phyloP scores from a whole-genome alignment of 345 rosid genomes.

The Syzygium aromaticum region DNA sequence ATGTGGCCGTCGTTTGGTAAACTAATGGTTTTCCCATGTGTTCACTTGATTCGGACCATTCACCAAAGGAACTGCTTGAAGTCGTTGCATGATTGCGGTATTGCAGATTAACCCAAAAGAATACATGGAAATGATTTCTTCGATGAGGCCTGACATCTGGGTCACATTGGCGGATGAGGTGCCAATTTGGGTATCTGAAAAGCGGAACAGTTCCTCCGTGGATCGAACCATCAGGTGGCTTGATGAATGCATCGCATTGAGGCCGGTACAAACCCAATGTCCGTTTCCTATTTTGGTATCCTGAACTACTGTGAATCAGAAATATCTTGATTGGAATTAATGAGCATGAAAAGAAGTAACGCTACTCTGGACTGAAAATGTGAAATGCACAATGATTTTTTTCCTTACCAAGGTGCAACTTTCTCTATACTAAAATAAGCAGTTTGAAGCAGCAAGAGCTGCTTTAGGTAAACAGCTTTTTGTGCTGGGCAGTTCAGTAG shows the following conservation, averaged over 20 bases:
- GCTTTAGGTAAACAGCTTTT: neutral
- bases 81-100: neutral
- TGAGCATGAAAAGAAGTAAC: neutral
- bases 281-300: no score
- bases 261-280: slow-evolving; percentile 23
- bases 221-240: slow-evolving; percentile 73
- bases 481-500: neutral
- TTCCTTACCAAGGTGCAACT: neutral
- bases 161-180: slow-evolving; percentile 73
- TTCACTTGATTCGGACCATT: neutral
- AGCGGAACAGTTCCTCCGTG: slow-evolving; percentile 52
- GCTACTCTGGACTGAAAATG: neutral
- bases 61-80: neutral
- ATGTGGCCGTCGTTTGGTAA: slow-evolving; percentile 54
- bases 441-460: neutral
- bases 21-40: neutral
- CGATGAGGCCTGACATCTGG: slow-evolving; percentile 57
- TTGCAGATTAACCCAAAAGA: slow-evolving; percentile 55
- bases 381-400: neutral
- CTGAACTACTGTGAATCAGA: neutral
- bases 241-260: slow-evolving; percentile 50
- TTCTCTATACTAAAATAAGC: neutral
- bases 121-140: slow-evolving; percentile 54
- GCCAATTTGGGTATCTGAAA: slow-evolving; percentile 56
- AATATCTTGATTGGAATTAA: neutral